A percentile compares a stretch with the other conserved stretches of the same genome.
Evolutionary conservation across 2,329 filamentous ascomycete genomes (phyloP).

Genomic region (Scortechinia acanthostroma): DNA sequence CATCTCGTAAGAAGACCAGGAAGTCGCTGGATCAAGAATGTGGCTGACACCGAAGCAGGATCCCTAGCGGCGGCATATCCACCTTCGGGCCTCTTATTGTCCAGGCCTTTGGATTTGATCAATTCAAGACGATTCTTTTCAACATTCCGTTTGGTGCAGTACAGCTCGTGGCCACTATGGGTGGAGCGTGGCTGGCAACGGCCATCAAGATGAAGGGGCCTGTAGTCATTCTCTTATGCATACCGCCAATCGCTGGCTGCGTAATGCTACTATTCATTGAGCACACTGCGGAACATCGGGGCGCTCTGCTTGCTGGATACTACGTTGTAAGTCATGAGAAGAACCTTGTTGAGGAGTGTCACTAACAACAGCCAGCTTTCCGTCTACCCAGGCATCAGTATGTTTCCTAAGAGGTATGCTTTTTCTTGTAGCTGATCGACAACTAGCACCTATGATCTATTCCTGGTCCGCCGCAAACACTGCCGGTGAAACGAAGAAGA

Average conservation of each 20-base stretch:
- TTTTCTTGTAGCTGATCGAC: too few species aligned
- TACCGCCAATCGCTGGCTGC: slow-evolving; percentile 48
- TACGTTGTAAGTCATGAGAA: slow-evolving; percentile 27
- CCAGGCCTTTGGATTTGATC: slow-evolving; percentile 44
- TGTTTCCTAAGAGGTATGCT: slow-evolving; percentile 11
- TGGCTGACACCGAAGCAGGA: slow-evolving; percentile 17
- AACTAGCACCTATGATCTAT: slow-evolving; percentile 50
- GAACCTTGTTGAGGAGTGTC: slow-evolving; percentile 14
- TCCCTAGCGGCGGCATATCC: slow-evolving; percentile 48
- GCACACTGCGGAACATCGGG: slow-evolving; percentile 33
- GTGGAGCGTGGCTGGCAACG: slow-evolving; percentile 45
- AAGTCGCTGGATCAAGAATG: slow-evolving; percentile 6
- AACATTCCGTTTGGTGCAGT: slow-evolving; percentile 55
- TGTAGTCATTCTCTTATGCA: slow-evolving; percentile 40
- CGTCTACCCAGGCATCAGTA: slow-evolving; percentile 48
- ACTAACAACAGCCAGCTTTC: slow-evolving; percentile 28
- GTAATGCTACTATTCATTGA: slow-evolving; percentile 41
- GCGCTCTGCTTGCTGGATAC: slow-evolving; percentile 44
- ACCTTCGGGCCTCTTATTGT: slow-evolving; percentile 53
- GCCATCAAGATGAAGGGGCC: slow-evolving; percentile 45
- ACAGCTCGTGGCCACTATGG: slow-evolving; percentile 50
- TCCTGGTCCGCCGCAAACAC: slow-evolving; percentile 57
- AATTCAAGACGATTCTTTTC: slow-evolving; percentile 47
- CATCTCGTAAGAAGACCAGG: slow-evolving; percentile 37
- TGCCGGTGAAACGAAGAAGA: slow-evolving; percentile 64